Evolutionary conservation across 1,284 basidiomycete genomes (phyloP), one percentile per base, ranked within the genome.

Genomic region (Ceratobasidium sp.): DNA sequence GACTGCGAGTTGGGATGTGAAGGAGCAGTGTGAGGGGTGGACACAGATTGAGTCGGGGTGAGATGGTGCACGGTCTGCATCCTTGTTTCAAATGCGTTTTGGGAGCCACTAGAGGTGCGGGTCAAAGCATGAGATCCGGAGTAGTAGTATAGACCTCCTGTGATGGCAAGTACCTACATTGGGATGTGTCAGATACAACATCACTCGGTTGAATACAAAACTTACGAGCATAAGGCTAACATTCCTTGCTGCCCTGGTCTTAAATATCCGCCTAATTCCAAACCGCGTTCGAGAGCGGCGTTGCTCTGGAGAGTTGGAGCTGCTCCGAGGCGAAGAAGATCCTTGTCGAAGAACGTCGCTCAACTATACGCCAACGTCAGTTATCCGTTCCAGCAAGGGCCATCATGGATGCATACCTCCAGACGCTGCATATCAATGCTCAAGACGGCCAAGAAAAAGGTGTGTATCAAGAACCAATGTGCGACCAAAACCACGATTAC

Each of bases 401-500:
- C 31, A 58, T n/a, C 15, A 22, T 13, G 35, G 5, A 45, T 2
- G 77, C 84, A 70, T 72, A 86, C 90, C 82, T 96, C 94, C 29
- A 96, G 80, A 54, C 94, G 88, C 73, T 95, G 93, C 67, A 96
- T 87, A 79, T 96, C 94, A 74, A 96, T 94, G 3, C 91, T 92
- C 27, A 96, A 80, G 20, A 96, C 92, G 17, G 94, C 91, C 73
- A 94, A 83, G 78, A 96, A 96, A 79, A 96, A 94, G 0, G 93
- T 94, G 77, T 96, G 92, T 25, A 94, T 91, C 68, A 96, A 81
- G 79, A 95, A 97, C 92, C 94, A 98, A 78, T 98, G 96, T 31
- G 94, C 94, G 40, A 98, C 89, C 40, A 98, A 85, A 6, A 97
- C 93, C 35, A 97, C 94, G 49, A 95, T 90, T 0, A 94, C 94